Base-by-base conservation (phyloP, 495 filamentous ascomycete species). In the Tricharina praecox region DNA sequence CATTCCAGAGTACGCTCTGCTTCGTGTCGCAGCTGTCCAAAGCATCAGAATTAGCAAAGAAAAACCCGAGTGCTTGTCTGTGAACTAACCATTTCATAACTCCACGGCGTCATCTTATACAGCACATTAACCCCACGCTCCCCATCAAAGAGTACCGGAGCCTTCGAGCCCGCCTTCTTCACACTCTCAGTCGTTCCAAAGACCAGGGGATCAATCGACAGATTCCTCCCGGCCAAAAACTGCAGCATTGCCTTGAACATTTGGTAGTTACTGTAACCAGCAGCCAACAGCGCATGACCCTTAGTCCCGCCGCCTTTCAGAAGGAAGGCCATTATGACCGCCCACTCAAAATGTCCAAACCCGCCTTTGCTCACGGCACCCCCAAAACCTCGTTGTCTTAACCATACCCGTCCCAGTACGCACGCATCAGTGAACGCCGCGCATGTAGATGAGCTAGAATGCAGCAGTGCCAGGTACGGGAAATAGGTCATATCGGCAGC, bases 321-420 rank as follows among this genome's bases (percentile, higher is more conserved):
- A 1, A 96, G 67, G 16, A 93, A 67, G n/a, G 86, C 82, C 53
- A 82, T 70, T 1, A 86, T 57, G 21, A 76, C 67, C 0, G 79
- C 72, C 85, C 85, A 96, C 60, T 97, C 88, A 49, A 95, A 92
- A 50, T 83, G 74, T 15, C 90, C 90, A 62, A 97, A 95, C 1
- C 92, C 90, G 21, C 88, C 88, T n/a, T 70, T 65, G 19, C 71
- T 66, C 9, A 87, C 65, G 37, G 67, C 61, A 10, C 79, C 69
- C 7, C 68, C 69, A 55, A 93, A 80, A 0, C 88, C 87, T 33
- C 88, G 76, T 65, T 96, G 92, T 49, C 75, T 76, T 25, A 97
- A 66, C 90, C 90, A 97, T 38, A 80, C 73, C 37, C 80, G 76
- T 5, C 88, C 90, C 34, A 97, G 68, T 16, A 90, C 69, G 58